Base-by-base conservation (phyloP, 2,329 filamentous ascomycete species). In the Zasmidium angulare region DNA sequence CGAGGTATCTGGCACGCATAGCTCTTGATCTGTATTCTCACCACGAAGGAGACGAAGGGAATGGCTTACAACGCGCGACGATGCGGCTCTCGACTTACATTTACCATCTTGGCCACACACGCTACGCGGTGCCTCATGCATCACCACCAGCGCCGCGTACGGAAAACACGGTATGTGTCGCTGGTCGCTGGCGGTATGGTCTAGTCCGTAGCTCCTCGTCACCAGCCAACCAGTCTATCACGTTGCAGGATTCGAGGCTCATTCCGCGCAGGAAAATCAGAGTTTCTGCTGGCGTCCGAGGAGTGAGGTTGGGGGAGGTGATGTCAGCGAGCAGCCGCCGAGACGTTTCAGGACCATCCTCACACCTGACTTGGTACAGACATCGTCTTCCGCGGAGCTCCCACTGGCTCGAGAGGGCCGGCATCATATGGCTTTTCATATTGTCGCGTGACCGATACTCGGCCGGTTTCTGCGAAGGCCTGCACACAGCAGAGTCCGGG, bases 1-100 rank as follows among this genome's bases (percentile, higher is more conserved):
- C 23, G 7, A 59, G n/a, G 24, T 53, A 50, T 52, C 53, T 62
- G 19, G 55, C 36, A 17, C 58, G 53, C 63, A 63, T 65, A 14
- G 36, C 52, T 36, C n/a, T 46, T 21, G n/a, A 3, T 11, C 26
- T 29, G 26, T n/a, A 36, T 29, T 21, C 36, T 23, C 24, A 21
- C 24, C 24, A 22, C 24, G 50, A 19, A 21, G 21, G 23, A 14
- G 11, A 6, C 9, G 1, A 11, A 50, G 11, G 4, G 12, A 11
- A 24, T 50, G 20, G 11, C n/a, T n/a, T n/a, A n/a, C n/a, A n/a
- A n/a, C n/a, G n/a, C n/a, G n/a, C n/a, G n/a, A n/a, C 20, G 23
- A 10, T 23, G 48, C 19, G 12, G 17, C 10, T n/a, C 29, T 26
- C 23, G 14, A 29, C 26, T 29, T 29, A 29, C 26, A 4, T 29